Evolutionary conservation across 192 early-diverging fungal genomes (phyloP).

Genomic region (Chytriomyces confervae): DNA sequence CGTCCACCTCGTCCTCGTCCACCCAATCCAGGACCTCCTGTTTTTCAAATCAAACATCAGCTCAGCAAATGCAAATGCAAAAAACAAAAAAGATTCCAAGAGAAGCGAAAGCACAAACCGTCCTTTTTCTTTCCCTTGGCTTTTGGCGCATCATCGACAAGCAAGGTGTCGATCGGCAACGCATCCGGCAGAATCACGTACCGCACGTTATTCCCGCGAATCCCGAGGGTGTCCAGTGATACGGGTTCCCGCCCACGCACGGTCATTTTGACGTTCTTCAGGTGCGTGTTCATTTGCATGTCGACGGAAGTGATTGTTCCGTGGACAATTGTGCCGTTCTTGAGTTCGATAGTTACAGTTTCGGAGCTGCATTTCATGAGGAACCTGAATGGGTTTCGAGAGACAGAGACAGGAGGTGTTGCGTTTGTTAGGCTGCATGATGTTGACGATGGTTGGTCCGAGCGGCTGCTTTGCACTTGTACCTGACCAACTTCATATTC

Average conservation of each 20-base stretch:
- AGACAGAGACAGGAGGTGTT: too few species aligned
- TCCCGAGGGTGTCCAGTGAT: constrained; percentile 86
- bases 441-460: too few species aligned
- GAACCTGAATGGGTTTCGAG: constrained; percentile 67
- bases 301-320: constrained; percentile 97
- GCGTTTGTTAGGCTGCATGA: too few species aligned
- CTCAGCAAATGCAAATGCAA: not conserved
- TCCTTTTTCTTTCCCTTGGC: constrained; percentile 77
- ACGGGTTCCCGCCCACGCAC: constrained; percentile 91
- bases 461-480: too few species aligned
- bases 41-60: too few species aligned
- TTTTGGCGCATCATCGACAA: constrained; percentile 95
- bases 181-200: constrained; percentile 97
- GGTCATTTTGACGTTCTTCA: constrained; percentile 99
- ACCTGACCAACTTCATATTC: too few species aligned
- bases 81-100: not conserved
- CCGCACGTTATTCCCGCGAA: constrained; percentile 92
- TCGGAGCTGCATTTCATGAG: constrained; percentile 97
- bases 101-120: constrained; percentile 5
- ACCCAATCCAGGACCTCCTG: constrained; percentile 25
- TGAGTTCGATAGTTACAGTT: constrained; percentile 98
- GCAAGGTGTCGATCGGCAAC: constrained; percentile 91
- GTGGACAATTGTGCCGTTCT: constrained; percentile 96
- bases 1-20: constrained; percentile 53
- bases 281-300: constrained; percentile 99